These are phyloP conservation scores for Salix suchowensis DNA, from an alignment of 345 rosid species.

Conservation along the genomic window DNA sequence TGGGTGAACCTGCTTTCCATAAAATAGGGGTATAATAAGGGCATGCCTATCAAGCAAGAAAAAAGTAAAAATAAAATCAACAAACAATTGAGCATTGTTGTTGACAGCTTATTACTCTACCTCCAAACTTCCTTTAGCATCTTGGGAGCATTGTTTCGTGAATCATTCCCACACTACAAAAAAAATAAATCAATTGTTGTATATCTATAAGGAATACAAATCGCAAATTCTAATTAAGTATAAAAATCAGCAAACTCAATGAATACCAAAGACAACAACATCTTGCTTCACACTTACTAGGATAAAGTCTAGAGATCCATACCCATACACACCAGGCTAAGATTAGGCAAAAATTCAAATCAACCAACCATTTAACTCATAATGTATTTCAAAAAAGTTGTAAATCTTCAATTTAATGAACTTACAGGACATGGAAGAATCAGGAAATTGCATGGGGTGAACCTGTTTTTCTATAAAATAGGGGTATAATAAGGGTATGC, in stretches of 20 bases:
- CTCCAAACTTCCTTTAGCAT: constrained; percentile 80
- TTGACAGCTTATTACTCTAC: constrained; percentile 34
- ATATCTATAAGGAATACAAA: not conserved
- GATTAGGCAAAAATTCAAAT: not conserved
- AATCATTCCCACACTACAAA: constrained; percentile 67
- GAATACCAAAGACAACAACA: not conserved
- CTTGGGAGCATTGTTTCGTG: constrained; percentile 60
- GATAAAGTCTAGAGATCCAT: constrained; percentile 79
- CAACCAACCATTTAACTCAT: not conserved
- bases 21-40: constrained; percentile 64
- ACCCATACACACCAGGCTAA: not conserved
- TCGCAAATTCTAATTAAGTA: not conserved
- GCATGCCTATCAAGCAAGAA: constrained; percentile 74
- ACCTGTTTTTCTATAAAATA: constrained; percentile 47
- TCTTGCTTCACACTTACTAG: constrained; percentile 46
- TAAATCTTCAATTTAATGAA: constrained; percentile 2
- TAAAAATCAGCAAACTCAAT: not conserved
- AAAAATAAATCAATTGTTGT: not conserved
- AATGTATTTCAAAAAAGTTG: not conserved
- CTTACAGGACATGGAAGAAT: constrained; percentile 56
- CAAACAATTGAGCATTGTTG: constrained; percentile 1
- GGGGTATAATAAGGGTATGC: constrained; percentile 74
- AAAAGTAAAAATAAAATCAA: constrained; percentile 22
- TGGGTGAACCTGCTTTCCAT: constrained; percentile 49
- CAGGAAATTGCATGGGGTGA: constrained; percentile 48